Conservation (phyloP, 371 early-diverging fungal species). For the Fennellomyces sp. region DNA sequence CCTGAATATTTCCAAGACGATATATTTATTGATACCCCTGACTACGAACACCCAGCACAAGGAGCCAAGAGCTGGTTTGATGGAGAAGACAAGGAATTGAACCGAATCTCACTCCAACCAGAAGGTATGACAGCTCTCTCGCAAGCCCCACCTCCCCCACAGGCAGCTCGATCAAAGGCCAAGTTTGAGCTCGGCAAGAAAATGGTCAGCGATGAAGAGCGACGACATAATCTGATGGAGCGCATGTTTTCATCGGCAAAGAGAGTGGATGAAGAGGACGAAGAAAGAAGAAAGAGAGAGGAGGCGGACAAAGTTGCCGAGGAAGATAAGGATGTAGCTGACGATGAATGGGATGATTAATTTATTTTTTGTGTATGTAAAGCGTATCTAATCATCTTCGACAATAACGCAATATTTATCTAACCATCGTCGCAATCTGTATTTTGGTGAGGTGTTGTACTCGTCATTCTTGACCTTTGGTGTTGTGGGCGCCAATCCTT, state of each 20-base stretch:
- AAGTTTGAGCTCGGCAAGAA: constrained; percentile 47
- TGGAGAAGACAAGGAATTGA: constrained; percentile 27
- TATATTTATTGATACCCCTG: constrained; percentile 71
- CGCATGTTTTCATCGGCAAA: constrained; percentile 61
- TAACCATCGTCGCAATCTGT: not conserved
- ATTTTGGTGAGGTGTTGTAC: not conserved
- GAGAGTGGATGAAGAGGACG: constrained; percentile 36
- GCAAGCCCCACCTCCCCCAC: constrained; percentile 48
- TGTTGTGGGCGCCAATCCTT: too few relatives aligned
- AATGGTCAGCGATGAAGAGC: constrained; percentile 36
- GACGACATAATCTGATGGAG: constrained; percentile 54
- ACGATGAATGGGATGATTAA: constrained; percentile 53
- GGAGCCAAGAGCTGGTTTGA: constrained; percentile 61
- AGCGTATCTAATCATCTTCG: not conserved
- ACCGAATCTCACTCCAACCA: constrained; percentile 56
- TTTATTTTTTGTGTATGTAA: not conserved
- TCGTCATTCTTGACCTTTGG: not conserved
- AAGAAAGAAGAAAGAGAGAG: constrained; percentile 36
- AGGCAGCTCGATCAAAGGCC: constrained; percentile 31
- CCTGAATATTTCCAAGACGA: constrained; percentile 90
- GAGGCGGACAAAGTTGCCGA: constrained; percentile 46
- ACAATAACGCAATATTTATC: not conserved
- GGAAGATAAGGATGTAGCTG: constrained; percentile 59
- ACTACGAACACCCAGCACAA: constrained; percentile 54
- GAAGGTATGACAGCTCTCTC: constrained; percentile 60